Evolutionary conservation across 139 green algal species (phyloP).

Genomic region (Auxenochlorella pyrenoidosa): DNA sequence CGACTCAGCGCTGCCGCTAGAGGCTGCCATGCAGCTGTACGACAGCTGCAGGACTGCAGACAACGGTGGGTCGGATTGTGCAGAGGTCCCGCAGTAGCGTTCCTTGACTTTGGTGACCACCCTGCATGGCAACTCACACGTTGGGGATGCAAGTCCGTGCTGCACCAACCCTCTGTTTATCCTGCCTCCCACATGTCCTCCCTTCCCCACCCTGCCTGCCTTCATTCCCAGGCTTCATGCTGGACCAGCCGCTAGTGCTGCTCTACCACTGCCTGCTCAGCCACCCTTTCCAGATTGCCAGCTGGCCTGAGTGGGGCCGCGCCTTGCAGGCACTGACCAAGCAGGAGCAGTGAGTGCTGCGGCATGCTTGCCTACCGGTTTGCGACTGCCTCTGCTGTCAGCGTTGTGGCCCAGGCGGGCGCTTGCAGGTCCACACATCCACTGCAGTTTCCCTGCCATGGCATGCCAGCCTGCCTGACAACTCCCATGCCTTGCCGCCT

Average conservation of each 20-base stretch:
- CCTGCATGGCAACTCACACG: no score
- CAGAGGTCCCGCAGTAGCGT: no score
- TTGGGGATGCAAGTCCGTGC: no score
- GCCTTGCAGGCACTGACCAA: slow-evolving; percentile 18
- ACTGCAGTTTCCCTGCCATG: neutral
- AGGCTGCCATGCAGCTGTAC: slow-evolving; percentile 54
- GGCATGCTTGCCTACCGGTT: neutral
- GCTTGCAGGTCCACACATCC: neutral
- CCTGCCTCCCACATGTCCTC: no score
- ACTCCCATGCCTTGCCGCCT: neutral
- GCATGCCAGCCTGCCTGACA: neutral
- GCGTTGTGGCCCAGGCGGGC: no score
- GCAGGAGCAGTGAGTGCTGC: slow-evolving; percentile 4
- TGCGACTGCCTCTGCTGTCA: neutral
- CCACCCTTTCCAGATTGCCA: slow-evolving; percentile 39
- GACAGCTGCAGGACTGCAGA: slow-evolving; percentile 11
- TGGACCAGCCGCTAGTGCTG: slow-evolving; percentile 46
- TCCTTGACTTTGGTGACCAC: no score
- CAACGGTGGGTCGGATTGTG: neutral
- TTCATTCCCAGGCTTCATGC: slow-evolving; percentile 27
- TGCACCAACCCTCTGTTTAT: neutral
- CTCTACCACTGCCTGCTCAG: slow-evolving; percentile 45
- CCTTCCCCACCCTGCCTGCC: neutral
- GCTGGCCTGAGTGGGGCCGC: slow-evolving; percentile 51
- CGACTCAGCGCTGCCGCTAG: slow-evolving; percentile 54